Base-by-base conservation (phyloP, 23 red algal species). In the Gracilariopsis chorda region DNA sequence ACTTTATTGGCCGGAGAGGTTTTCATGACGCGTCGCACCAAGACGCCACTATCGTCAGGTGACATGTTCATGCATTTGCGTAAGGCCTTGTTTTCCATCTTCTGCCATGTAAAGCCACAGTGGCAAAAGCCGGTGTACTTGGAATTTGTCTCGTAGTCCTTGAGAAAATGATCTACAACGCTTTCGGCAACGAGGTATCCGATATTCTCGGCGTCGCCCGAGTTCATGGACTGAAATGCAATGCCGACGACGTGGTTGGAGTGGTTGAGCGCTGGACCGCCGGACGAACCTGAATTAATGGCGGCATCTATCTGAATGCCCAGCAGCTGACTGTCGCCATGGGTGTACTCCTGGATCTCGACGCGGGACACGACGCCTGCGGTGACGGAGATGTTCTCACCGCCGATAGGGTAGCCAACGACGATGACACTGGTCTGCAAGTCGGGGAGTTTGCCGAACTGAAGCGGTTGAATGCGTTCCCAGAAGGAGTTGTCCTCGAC, bases 221-320 rank as follows among this genome's bases (percentile, higher is more conserved):
- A 62, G 33, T 77, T 67, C 45, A 98, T 36, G 47, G 80, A 78
- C 65, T 98, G 92, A 73, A 98, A 98, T 17, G 96, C 96, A 23
- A 98, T 92, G 16, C 91, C 91, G 32, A 86, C 95, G 62, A 71
- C 94, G 23, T 57, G 7, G 35, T 77, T 93, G 75, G 19, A 47
- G 48, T 35, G 65, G 73, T 95, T 91, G 36, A 98, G 77, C 4
- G 92, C 96, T 20, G 96, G 96, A 0, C 96, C 96, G 13, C 96
- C 96, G n/a, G 88, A 93, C 20, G 93, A 94, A 45, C 96, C 96
- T n/a, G 80, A 60, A 67, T 98, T 98, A 61, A 98, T 98, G 53
- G 93, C 65, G 40, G 85, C 85, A 73, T 76, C 69, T 2, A 76
- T 77, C 44, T 89, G 85, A 47, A 89, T 61, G 51, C 41, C 58